Base-by-base conservation (phyloP, 2,329 filamentous ascomycete species). In the Rutstroemia sp. region DNA sequence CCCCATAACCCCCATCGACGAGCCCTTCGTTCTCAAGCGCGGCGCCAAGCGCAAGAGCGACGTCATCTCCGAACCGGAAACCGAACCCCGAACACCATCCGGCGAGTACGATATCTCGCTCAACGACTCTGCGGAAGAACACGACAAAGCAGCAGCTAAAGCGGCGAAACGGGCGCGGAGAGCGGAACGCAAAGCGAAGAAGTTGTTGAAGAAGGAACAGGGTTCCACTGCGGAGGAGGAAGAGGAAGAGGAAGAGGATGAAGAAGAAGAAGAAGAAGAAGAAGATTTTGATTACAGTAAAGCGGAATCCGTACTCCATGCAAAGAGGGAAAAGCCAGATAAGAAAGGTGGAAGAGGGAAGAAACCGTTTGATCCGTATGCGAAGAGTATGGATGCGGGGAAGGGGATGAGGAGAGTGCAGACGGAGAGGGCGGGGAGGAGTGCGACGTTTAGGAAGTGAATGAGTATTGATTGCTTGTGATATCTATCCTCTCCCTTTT, bases 241-340 rank as follows among this genome's bases (percentile, higher is more conserved):
- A 30, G 68, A 60, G 19, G 57, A 58, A 38, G 68, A 71, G 42
- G 59, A 59, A 2, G 61, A 58, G 6, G 59, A 55, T 12, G 62
- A 52, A 23, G 62, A 62, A 42, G 64, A 67, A 48, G n/a, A n/a
- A n/a, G n/a, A n/a, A n/a, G n/a, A n/a, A n/a, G 68, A 72, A 39
- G 70, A 74, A 47, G 79, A 86, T 0, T 95, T 96, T 65, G 89
- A 96, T 69, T 96, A 96, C 66, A 83, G 79, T 56, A 82, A 81
- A 59, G 90, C 90, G 1, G 80, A 86, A 45, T 87, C 87, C 1
- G 82, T 95, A 8, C 75, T 95, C 52, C 80, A 91, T 64, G 78
- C 60, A 10, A 51, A 60, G 41, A 58, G 60, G 19, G 62, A 63
- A 3, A 67, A 63, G 12, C 70, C 77, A 59, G 73, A 51, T 73